A percentile compares a stretch with the other conserved stretches of the same genome.
Conservation (phyloP, 2,329 filamentous ascomycete species). For the Penicillium sp. region DNA sequence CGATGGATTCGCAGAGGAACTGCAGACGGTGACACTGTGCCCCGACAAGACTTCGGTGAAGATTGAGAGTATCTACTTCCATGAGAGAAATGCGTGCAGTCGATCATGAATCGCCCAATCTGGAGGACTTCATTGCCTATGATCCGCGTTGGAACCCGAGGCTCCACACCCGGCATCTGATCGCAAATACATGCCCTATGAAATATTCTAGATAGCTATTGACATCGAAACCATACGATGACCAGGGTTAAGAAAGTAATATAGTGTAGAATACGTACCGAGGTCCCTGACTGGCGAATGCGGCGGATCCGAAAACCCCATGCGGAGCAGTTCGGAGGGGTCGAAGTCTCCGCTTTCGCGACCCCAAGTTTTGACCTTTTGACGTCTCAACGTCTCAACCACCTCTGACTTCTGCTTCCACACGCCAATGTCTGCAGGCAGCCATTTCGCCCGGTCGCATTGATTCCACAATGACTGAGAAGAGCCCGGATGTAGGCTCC, state of each 20-base stretch:
- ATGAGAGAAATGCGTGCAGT: not conserved
- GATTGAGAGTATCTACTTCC: not conserved
- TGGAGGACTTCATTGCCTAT: not conserved
- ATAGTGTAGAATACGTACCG: not conserved
- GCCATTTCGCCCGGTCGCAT: slow-evolving; percentile 18
- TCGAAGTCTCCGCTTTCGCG: slow-evolving; percentile 20
- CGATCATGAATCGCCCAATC: slow-evolving; percentile 1
- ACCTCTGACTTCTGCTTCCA: slow-evolving; percentile 1
- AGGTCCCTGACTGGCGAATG: slow-evolving; percentile 6
- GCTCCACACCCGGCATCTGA: not conserved
- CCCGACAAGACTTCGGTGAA: not conserved
- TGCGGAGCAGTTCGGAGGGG: slow-evolving; percentile 25
- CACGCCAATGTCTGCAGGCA: slow-evolving; percentile 26
- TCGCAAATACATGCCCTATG: not conserved
- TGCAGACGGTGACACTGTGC: slow-evolving; percentile 3
- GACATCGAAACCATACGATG: not conserved
- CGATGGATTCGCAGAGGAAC: slow-evolving; percentile 2
- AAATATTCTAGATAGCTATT: not conserved
- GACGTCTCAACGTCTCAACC: slow-evolving; percentile 5
- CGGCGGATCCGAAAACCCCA: slow-evolving; percentile 8
- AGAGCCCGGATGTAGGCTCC: slow-evolving; percentile 22
- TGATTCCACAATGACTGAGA: slow-evolving; percentile 31
- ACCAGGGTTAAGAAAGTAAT: not conserved
- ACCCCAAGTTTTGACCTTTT: slow-evolving; percentile 4
- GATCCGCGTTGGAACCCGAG: not conserved